Evolutionary conservation across 2,329 filamentous ascomycete species (phyloP), one percentile per base, ranked within the genome.

Genomic region (Ophiostoma sp.): DNA sequence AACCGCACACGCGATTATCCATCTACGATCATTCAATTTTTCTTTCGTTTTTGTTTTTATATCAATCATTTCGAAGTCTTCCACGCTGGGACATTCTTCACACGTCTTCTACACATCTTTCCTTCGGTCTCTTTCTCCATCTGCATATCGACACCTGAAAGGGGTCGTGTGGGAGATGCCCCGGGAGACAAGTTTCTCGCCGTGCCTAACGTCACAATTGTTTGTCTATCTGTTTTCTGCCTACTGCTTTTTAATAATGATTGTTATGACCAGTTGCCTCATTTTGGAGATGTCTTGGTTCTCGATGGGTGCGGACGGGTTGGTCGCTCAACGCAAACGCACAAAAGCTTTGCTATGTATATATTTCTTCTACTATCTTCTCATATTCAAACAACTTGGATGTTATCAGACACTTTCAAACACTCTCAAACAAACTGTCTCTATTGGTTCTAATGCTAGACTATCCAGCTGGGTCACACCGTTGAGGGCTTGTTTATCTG

Each of bases 251-350:
- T 63, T 60, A 60, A 42, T 63, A 12, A 64, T 64, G 63, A 63
- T 36, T 64, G 38, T 64, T 27, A 64, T 64, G 63, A 64, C 63
- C 63, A 64, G 42, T 64, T 64, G 63, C 63, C 63, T 64, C 63
- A 63, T 42, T 64, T 47, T 45, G 41, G 63, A 64, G 63, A 45
- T 45, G 40, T 64, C 16, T 64, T 45, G 62, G 62, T 64, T 64
- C 12, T 44, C 63, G 42, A 47, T 47, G 63, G 36, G 63, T 45
- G 18, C 41, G 42, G 5, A 64, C 63, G 41, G 60, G 7, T 41
- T 63, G 60, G 38, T 63, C 63, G n/a, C n/a, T 14, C 4, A 7
- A 55, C 40, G 62, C 62, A 44, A 27, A 64, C 8, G 63, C 63
- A 44, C 38, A 64, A 64, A 64, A 44, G 63, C 63, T 36, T 38